A percentile compares a stretch with the other conserved stretches of the same genome.
phyloP scores from a whole-genome alignment of 2,329 filamentous ascomycete species.

The Botrytis fabae region DNA sequence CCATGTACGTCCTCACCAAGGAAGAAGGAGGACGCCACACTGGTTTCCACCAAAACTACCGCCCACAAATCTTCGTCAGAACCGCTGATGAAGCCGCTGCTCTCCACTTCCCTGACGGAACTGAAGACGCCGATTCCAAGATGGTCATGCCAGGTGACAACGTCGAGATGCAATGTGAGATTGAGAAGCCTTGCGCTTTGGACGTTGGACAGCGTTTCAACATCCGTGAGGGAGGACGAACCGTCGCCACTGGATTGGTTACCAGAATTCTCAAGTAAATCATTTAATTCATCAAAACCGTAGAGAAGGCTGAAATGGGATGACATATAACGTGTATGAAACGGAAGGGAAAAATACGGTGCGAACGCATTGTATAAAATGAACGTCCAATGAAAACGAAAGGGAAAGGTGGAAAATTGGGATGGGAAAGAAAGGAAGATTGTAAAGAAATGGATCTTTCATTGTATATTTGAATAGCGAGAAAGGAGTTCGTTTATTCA shows the following conservation, averaged over 20 bases:
- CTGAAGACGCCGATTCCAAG: constrained; percentile 68
- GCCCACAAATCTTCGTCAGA: constrained; percentile 92
- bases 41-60: constrained; percentile 94
- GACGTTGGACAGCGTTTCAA: constrained; percentile 96
- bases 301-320: not conserved
- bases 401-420: not conserved
- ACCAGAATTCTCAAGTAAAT: constrained; percentile 64
- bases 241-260: constrained; percentile 79
- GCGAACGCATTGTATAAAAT: constrained; percentile 13
- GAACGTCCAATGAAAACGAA: constrained; percentile 2
- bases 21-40: constrained; percentile 97
- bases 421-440: constrained; percentile 1
- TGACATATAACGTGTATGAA: constrained; percentile 11
- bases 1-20: constrained; percentile 96
- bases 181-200: constrained; percentile 81
- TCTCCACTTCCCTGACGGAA: constrained; percentile 84
- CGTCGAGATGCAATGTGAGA: constrained; percentile 90
- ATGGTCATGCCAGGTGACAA: constrained; percentile 99
- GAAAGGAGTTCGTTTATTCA: constrained; percentile 24
- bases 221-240: constrained; percentile 93
- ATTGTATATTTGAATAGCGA: constrained; percentile 14
- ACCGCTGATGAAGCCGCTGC: constrained; percentile 81
- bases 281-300: not conserved
- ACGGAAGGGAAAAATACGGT: not conserved
- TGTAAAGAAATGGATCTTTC: not conserved